Conservation (phyloP, 805 yeast genomes). For the Saturnispora dispora region DNA sequence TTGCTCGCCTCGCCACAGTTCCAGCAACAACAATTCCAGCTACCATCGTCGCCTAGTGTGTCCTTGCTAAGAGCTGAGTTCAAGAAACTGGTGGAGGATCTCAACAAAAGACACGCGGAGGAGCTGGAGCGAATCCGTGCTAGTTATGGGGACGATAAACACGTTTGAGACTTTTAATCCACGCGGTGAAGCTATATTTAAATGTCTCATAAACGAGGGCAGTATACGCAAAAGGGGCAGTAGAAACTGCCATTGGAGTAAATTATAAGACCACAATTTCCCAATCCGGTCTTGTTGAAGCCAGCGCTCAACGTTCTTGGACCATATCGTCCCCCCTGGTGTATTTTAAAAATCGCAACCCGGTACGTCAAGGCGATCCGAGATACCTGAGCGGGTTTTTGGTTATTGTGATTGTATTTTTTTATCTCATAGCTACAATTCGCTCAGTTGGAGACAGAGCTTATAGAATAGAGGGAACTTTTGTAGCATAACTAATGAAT, state of each 20-base stretch:
- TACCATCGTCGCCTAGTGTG: constrained; percentile 18
- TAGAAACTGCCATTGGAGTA: neutral
- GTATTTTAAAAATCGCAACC: neutral
- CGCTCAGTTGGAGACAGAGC: neutral
- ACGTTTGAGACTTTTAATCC: constrained; percentile 27
- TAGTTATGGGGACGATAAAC: constrained; percentile 19
- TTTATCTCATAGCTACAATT: neutral
- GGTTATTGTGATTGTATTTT: neutral
- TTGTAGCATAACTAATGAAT: too few relatives aligned
- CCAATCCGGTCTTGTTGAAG: neutral
- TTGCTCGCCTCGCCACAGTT: neutral
- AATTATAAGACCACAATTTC: neutral
- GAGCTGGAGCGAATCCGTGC: constrained; percentile 33
- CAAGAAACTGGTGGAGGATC: constrained; percentile 51
- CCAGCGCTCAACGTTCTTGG: neutral
- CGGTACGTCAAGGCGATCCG: neutral
- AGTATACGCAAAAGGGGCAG: neutral
- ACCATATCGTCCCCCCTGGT: neutral
- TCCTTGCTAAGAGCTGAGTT: constrained; percentile 60
- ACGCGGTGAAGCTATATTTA: neutral
- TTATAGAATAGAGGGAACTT: neutral
- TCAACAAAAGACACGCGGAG: constrained; percentile 51
- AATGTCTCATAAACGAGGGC: neutral
- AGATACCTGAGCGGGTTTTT: neutral
- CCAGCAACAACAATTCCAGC: neutral